Evolutionary conservation across 1,284 basidiomycete species (phyloP), one percentile per base, ranked within the genome.

Genomic region (Puccinia hordei): DNA sequence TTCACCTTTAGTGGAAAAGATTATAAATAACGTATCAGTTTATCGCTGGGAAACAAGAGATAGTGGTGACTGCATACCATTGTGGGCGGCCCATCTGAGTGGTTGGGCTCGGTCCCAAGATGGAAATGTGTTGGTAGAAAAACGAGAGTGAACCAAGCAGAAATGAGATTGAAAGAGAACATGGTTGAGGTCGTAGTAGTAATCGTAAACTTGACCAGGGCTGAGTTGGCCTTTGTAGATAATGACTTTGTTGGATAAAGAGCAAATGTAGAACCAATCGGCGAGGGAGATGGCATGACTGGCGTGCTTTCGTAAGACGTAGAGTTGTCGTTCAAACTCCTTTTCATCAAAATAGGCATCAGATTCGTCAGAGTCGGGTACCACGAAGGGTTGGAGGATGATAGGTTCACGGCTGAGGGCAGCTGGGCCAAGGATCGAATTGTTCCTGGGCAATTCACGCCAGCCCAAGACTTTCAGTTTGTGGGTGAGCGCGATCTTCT

Each of bases 101-200:
- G 97, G 97, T 87, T 99, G 96, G 73, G 96, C 96, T 86, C 95
- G 91, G 87, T 98, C 95, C 95, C 95, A 98, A 82, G 94, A 97
- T 2, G 95, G 95, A 89, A 98, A 98, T 22, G 95, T 98, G 87
- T 97, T 97, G 82, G 95, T 97, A 81, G 94, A 98, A 89, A 99
- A 99, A 84, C 96, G 94, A 81, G 96, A 99, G 88, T 99, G 96
- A 82, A 99, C 96, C 86, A 99, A 90, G 81, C 94, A 90, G 88
- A 99, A 98, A 88, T 99, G 97, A 51, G 94, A 94, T 83, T 91
- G 89, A 87, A 97, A 99, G 76, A 95, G 88, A 80, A 93, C 95
- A 88, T 98, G 95, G 87, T 97, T 98, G 87, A 98, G 91, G 86
- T 97, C 95, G 88, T 97, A 94, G 86, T 94, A 98, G 87, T 97